phyloP scores from a whole-genome alignment of 352 stramenopile species.

The Blastocystis hominis region DNA sequence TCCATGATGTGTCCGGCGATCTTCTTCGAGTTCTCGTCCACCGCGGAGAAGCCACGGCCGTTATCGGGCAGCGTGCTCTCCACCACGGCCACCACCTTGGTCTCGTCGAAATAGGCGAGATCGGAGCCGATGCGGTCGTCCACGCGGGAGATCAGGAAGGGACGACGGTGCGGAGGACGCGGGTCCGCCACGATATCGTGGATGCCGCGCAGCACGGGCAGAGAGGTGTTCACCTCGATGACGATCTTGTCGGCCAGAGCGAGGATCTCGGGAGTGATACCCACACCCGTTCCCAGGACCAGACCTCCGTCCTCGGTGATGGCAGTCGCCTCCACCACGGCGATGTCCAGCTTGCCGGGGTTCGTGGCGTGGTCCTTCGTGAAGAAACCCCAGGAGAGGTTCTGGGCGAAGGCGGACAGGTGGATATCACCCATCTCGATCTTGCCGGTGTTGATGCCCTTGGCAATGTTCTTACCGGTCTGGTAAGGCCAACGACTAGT shows the following conservation, averaged over 20 bases:
- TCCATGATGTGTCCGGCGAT: conserved; percentile 57
- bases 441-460: conserved; percentile 56
- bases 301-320: conserved; percentile 56
- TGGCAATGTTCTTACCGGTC: conserved; percentile 58
- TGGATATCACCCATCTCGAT: conserved; percentile 58
- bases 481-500: conserved; percentile 54
- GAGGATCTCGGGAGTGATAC: conserved; percentile 52
- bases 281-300: conserved; percentile 53
- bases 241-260: conserved; percentile 56
- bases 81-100: conserved; percentile 54
- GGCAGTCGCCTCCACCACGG: conserved; percentile 48
- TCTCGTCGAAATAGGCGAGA: conserved; percentile 45
- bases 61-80: conserved; percentile 55
- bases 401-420: conserved; percentile 51
- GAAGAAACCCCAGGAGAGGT: conserved; percentile 54
- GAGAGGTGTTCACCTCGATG: conserved; percentile 56
- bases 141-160: conserved; percentile 49
- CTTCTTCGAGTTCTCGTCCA: conserved; percentile 53
- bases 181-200: conserved; percentile 52
- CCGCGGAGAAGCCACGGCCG: conserved; percentile 47
- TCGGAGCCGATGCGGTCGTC: conserved; percentile 50
- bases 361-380: conserved; percentile 54
- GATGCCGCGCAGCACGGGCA: conserved; percentile 50
- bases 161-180: conserved; percentile 27
- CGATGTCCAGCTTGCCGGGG: conserved; percentile 54